Conservation (phyloP, 441 rosid genomes). For the Populus trichocarpa region DNA sequence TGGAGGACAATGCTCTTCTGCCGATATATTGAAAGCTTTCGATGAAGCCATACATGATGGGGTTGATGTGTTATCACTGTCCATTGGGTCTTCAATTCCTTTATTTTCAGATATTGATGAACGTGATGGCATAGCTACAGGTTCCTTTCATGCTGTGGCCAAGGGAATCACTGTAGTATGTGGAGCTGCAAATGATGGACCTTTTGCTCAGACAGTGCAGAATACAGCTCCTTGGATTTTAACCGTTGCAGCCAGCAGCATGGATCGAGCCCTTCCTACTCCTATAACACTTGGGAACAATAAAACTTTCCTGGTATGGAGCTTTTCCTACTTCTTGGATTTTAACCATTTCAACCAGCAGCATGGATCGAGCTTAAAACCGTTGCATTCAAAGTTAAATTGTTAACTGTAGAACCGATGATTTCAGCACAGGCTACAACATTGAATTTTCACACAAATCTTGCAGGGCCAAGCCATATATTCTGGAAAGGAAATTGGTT, state of each 20-base stretch:
- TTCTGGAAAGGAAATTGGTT: conserved; percentile 30
- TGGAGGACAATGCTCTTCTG: conserved; percentile 41
- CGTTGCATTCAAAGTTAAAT: too few species aligned
- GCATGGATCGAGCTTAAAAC: too few species aligned
- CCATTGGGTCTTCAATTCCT: conserved; percentile 35
- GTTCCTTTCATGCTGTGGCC: conserved; percentile 50
- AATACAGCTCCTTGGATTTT: conserved; percentile 52
- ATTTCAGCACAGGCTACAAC: background rate
- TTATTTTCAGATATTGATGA: conserved; percentile 39
- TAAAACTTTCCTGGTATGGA: conserved; percentile 30
- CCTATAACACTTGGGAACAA: conserved; percentile 42
- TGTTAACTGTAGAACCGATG: background rate
- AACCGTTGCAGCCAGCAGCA: conserved; percentile 51
- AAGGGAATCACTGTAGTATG: conserved; percentile 44
- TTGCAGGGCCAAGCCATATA: conserved; percentile 42
- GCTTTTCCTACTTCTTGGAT: background rate
- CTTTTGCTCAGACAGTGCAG: conserved; percentile 37
- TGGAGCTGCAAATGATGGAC: conserved; percentile 45
- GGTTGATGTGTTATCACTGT: conserved; percentile 41
- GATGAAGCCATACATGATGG: conserved; percentile 51
- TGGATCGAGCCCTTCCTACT: conserved; percentile 43
- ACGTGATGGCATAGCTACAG: conserved; percentile 40
- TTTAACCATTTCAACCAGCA: background rate
- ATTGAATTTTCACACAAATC: background rate
- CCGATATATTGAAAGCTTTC: conserved; percentile 64